Percentiles rank a stretch among this genome's conserved stretches.
Conservation (phyloP, 2,329 filamentous ascomycete species). For the Teratosphaeria destructans region DNA sequence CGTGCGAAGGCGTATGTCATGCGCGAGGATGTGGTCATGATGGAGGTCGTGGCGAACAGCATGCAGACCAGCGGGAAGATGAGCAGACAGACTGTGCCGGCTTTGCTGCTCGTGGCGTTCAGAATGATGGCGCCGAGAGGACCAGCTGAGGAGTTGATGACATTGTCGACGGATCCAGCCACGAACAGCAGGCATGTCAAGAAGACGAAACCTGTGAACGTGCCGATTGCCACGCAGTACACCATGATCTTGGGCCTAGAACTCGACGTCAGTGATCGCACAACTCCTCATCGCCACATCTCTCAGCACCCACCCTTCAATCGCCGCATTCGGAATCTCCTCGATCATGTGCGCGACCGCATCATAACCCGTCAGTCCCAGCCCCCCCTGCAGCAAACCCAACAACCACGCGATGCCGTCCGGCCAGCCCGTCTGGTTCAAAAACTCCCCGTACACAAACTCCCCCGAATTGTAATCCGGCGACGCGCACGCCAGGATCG, state of each 20-base stretch:
- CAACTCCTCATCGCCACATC: neutral
- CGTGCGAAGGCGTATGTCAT: slow-evolving; percentile 30
- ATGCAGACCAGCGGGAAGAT: slow-evolving; percentile 28
- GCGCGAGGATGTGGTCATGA: slow-evolving; percentile 27
- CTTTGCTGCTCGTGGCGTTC: slow-evolving; percentile 24
- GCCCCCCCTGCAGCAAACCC: slow-evolving; percentile 29
- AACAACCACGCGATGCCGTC: slow-evolving; percentile 33
- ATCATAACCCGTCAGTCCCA: slow-evolving; percentile 39
- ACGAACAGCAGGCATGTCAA: slow-evolving; percentile 27
- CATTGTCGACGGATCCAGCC: slow-evolving; percentile 21
- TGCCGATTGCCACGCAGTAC: slow-evolving; percentile 26
- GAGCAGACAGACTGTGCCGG: slow-evolving; percentile 26
- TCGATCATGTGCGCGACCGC: slow-evolving; percentile 41
- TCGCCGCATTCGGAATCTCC: slow-evolving; percentile 26
- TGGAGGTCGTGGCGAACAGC: slow-evolving; percentile 25
- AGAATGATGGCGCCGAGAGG: slow-evolving; percentile 26
- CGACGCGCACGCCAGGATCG: slow-evolving; percentile 54
- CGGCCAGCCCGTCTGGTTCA: slow-evolving; percentile 43
- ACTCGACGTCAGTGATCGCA: neutral
- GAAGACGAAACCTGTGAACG: slow-evolving; percentile 28
- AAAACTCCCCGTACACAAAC: slow-evolving; percentile 58
- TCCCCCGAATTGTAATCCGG: slow-evolving; percentile 53
- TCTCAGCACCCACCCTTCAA: slow-evolving; percentile 8
- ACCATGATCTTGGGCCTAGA: slow-evolving; percentile 27
- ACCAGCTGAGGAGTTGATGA: slow-evolving; percentile 22